Evolutionary conservation across 2,329 filamentous ascomycete species (phyloP), one percentile per base, ranked within the genome.

Genomic region (Penicillium sp.): DNA sequence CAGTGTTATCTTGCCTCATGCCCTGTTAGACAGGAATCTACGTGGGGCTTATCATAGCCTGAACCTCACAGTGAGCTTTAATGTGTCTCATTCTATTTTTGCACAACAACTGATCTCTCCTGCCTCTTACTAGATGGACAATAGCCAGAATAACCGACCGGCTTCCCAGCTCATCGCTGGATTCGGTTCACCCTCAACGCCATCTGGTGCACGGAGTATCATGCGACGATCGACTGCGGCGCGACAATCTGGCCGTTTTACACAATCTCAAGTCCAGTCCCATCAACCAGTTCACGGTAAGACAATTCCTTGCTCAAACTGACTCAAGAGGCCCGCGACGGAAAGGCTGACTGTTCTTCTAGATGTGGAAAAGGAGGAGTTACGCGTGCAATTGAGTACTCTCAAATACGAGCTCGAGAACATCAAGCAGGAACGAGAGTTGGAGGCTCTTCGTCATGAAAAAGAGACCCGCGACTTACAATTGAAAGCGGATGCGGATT

Each of bases 381-480:
- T 97, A 24, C 90, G 91, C 63, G 88, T 91, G 2, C 88, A 96
- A 69, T 76, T 97, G 37, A 93, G 90, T 54, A 87, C 88, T 0
- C 74, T 96, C 44, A 84, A 84, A 54, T 98, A 96, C 71, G 88
- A 91, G 51, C 77, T 95, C 57, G 87, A 89, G 61, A 91, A 87
- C 17, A 74, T 87, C 46, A 90, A 91, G 61, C 88, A 95, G 59
- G 91, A 97, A 63, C 84, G 87, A 59, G 88, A 95, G 51, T 79
- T 96, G 61, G 75, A 83, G 42, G 77, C 82, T 9, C 76, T 95
- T 15, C 83, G 88, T 54, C 86, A 93, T 59, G 85, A 88, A 57
- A 86, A 87, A 60, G 91, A 95, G 61, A 69, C 95, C 21, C 82
- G 91, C 54, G 88, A 95, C 49, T 77, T 84, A 2, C 83, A 87